Percentiles rank a stretch among this genome's conserved stretches.
Conservation (phyloP, 2,329 filamentous ascomycete genomes). For the Colletotrichum nymphaeae region DNA sequence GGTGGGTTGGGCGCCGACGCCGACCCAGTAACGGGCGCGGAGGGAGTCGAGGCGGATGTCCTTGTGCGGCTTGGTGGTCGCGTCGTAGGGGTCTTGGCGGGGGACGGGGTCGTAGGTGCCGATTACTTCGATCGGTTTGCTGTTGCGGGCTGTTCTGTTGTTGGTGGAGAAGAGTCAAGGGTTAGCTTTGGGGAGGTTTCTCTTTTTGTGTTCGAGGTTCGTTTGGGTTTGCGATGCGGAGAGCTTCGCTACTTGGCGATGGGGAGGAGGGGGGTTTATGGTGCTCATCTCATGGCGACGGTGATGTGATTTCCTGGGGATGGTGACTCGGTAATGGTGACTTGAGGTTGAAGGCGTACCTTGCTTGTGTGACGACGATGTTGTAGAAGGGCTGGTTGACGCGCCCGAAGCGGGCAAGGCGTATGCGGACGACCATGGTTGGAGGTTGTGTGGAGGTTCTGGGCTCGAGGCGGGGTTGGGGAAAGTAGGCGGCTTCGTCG, state of each 20-base stretch:
- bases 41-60: conserved; percentile 88
- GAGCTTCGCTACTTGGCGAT: not conserved
- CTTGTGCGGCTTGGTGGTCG: conserved; percentile 81
- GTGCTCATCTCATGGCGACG: not conserved
- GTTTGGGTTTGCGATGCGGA: not conserved
- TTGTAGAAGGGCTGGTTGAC: conserved; percentile 94
- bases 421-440: conserved; percentile 90
- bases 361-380: conserved; percentile 93
- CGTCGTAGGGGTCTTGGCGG: conserved; percentile 69
- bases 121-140: conserved; percentile 92
- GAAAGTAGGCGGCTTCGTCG: not conserved
- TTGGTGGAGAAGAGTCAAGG: not conserved
- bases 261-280: not conserved
- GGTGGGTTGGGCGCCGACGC: conserved; percentile 94
- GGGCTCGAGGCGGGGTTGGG: not conserved
- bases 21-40: conserved; percentile 94
- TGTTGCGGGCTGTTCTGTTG: conserved; percentile 83
- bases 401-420: conserved; percentile 92
- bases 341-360: conserved; percentile 63
- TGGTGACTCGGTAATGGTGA: too few species aligned
- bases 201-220: not conserved
- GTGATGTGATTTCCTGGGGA: not conserved
- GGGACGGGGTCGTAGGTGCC: conserved; percentile 80
- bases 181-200: not conserved
- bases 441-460: not conserved